Conservation (phyloP, 345 rosid species). For the Ceriops decandra region DNA sequence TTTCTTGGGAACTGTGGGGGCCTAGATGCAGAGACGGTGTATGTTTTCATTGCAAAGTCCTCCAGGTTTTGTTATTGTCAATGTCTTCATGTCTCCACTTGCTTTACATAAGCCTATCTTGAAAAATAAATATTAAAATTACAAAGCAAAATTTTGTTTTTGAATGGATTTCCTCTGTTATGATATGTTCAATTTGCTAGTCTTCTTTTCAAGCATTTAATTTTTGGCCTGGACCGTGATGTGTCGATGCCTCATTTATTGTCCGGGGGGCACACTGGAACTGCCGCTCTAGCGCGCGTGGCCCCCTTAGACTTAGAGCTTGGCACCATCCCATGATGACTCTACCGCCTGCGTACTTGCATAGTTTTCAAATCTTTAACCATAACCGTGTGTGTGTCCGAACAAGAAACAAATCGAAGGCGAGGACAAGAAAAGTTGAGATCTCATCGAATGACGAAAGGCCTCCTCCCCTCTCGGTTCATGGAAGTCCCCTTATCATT, state of each 20-base stretch:
- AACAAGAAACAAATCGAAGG: neutral
- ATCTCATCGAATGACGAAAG: neutral
- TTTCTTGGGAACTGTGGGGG: constrained; percentile 33
- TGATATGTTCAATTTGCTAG: neutral
- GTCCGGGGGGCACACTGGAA: neutral
- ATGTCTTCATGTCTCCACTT: neutral
- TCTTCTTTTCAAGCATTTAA: neutral
- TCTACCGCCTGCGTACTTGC: no score
- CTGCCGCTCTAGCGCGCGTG: constrained; percentile 1
- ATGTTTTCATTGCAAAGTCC: neutral
- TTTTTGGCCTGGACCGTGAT: constrained; percentile 4
- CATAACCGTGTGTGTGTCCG: neutral
- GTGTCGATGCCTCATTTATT: neutral
- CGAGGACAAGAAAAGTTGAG: constrained; percentile 25
- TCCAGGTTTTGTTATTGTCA: constrained; percentile 8
- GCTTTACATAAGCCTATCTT: neutral
- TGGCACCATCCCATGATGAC: neutral
- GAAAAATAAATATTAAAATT: neutral
- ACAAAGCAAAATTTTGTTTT: neutral
- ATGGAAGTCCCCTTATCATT: constrained; percentile 20
- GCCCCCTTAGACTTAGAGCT: neutral
- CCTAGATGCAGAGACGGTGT: neutral
- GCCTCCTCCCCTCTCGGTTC: no score
- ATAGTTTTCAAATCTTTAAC: no score
- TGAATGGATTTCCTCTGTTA: neutral